Base-by-base conservation (phyloP, 345 rosid genomes). In the Noccaea caerulescens region DNA sequence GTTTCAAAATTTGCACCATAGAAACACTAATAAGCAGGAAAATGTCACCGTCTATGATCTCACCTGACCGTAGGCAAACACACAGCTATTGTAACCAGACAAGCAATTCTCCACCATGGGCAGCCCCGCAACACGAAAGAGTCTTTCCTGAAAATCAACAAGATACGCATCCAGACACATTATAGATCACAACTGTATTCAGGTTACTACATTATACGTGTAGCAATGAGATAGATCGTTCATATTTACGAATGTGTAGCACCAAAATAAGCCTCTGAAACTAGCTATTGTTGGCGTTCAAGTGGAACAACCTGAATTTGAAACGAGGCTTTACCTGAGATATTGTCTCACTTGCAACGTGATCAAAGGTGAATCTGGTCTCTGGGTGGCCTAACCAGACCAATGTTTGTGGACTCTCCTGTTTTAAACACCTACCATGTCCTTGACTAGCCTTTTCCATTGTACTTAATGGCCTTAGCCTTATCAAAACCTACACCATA, bases 31-130 rank as follows among this genome's bases (percentile, higher is more conserved):
- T n/a, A 16, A 58, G 53, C 69, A 75, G 68, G 33, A 23, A 65
- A 12, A 57, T 43, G 8, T 34, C 20, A 42, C 43, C 68, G 36
- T 13, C 20, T 49, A 41, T 23, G 62, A 52, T 76, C 72, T 65
- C 77, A 91, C 97, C 96, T 93, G 98, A 30, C 98, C 98, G 67
- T 89, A 93, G 70, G 98, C 97, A 33, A 93, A 93, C 86, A 93
- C 86, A 50, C 96, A 93, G 50, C 97, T 91, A 58, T 93, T 93
- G 69, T 91, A 93, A 34, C 98, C 98, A 52, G 97, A 87, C 78
- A 91, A 66, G 82, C 98, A 93, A 59, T 93, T 93, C 82, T 93
- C 96, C 81, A 93, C 98, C 96, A 90, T 88, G 47, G 98, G 94
- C 52, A 88, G 63, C 14, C 98, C 98, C 62, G 85, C 96, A 58